A percentile compares a stretch with the other conserved stretches of the same genome.
phyloP scores from a whole-genome alignment of 371 early-diverging fungal species.

The Lichtheimia corymbifera region DNA sequence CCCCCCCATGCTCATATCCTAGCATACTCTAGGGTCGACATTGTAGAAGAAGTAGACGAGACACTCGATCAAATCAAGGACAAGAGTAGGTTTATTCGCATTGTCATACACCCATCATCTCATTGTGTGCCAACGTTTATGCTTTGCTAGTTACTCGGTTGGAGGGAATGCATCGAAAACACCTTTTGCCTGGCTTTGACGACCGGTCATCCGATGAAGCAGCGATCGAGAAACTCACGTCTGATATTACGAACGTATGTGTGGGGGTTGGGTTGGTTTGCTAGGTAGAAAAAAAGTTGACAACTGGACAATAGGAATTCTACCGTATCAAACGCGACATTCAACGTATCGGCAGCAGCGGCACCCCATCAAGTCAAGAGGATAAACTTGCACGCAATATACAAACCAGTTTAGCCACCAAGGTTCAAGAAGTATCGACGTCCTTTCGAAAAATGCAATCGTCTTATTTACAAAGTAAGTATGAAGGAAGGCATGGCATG shows the following conservation, averaged over 20 bases:
- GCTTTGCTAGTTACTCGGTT: constrained; percentile 69
- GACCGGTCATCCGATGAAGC: constrained; percentile 84
- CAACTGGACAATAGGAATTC: constrained; percentile 65
- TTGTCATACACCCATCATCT: not conserved
- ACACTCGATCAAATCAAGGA: constrained; percentile 55
- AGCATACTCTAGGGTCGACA: constrained; percentile 70
- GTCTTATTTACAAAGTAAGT: constrained; percentile 81
- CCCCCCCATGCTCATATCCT: too few relatives aligned
- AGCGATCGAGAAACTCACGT: constrained; percentile 80
- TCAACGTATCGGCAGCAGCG: constrained; percentile 54
- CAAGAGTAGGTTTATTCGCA: constrained; percentile 54
- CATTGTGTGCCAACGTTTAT: not conserved
- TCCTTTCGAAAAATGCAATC: constrained; percentile 86
- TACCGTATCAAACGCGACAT: constrained; percentile 80
- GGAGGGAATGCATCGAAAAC: constrained; percentile 87
- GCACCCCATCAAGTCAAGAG: constrained; percentile 60
- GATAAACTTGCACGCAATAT: constrained; percentile 80
- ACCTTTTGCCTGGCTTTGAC: constrained; percentile 92
- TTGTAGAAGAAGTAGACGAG: constrained; percentile 82
- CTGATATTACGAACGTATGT: constrained; percentile 78
- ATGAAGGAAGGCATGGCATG: not conserved
- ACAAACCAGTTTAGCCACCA: constrained; percentile 84
- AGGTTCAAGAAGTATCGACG: constrained; percentile 84
- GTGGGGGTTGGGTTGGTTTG: too few relatives aligned
- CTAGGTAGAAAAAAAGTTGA: too few relatives aligned